Conservation (phyloP, 148 eudicot species). For the Camellia sinensis region DNA sequence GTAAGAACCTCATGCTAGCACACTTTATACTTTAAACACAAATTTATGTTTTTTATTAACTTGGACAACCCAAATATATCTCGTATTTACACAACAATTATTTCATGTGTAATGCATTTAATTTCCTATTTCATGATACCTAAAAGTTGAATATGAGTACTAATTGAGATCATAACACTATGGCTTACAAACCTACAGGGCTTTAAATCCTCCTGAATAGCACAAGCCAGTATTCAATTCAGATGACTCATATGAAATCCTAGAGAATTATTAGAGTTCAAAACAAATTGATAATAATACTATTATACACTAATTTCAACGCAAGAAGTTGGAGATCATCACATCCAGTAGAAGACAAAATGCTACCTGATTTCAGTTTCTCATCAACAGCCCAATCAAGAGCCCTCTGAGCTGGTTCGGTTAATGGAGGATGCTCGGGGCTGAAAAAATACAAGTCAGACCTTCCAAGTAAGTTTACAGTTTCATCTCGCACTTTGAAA, state of each 20-base stretch:
- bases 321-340: background rate
- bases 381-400: constrained; percentile 81
- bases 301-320: background rate
- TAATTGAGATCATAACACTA: background rate
- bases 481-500: constrained; percentile 77
- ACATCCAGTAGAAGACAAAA: constrained; percentile 7
- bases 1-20: background rate
- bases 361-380: constrained; percentile 77
- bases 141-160: background rate
- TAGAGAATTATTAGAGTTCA: background rate
- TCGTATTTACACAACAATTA: background rate
- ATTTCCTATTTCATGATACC: background rate
- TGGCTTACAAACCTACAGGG: background rate
- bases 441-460: constrained; percentile 59
- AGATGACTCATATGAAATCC: background rate
- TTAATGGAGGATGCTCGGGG: constrained; percentile 82
- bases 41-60: background rate
- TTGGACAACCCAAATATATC: background rate
- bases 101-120: background rate
- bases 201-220: background rate
- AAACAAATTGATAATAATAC: background rate
- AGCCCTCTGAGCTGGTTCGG: constrained; percentile 81
- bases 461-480: constrained; percentile 70
- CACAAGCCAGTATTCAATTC: constrained; percentile 6
- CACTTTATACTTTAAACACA: background rate